Percentiles rank a stretch among this genome's conserved stretches.
These are phyloP conservation scores for Lathyrus aphaca DNA, from an alignment of 306 rosid species.

Conservation along the genomic window DNA sequence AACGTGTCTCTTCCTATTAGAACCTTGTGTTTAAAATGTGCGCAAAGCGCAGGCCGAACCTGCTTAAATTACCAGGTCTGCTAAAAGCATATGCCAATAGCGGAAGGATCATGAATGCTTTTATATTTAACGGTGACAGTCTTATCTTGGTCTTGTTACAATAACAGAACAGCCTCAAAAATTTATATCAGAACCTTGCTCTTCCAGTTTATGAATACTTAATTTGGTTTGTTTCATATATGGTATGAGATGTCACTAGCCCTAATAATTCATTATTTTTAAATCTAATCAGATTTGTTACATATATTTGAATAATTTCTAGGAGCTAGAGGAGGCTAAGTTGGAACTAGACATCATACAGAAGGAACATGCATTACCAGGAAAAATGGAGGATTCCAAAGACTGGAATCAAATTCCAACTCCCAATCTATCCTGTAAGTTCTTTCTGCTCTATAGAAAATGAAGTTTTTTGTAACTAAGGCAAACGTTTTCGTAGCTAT, in stretches of 20 bases:
- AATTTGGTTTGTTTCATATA: not conserved
- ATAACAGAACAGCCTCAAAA: not conserved
- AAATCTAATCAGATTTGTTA: conserved; percentile 22
- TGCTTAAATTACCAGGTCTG: not conserved
- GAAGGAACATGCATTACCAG: conserved; percentile 58
- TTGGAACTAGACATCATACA: conserved; percentile 71
- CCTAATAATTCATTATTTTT: conserved; percentile 34
- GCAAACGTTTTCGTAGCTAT: conserved; percentile 6
- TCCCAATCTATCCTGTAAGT: conserved; percentile 50
- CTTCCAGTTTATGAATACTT: not conserved
- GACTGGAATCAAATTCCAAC: conserved; percentile 49
- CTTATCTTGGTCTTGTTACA: not conserved
- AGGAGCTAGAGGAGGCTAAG: conserved; percentile 95
- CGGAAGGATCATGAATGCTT: not conserved
- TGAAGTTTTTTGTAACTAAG: not conserved
- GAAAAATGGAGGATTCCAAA: conserved; percentile 48
- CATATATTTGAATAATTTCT: conserved; percentile 40
- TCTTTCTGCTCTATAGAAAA: conserved; percentile 22
- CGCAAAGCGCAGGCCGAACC: too few species aligned
- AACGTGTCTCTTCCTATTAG: too few species aligned
- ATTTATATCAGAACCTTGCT: not conserved
- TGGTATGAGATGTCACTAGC: conserved; percentile 56
- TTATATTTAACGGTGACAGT: not conserved
- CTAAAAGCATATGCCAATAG: conserved; percentile 5
- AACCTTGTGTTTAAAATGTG: too few species aligned